phyloP scores from a whole-genome alignment of 441 rosid genomes.

The Erodium texanum region DNA sequence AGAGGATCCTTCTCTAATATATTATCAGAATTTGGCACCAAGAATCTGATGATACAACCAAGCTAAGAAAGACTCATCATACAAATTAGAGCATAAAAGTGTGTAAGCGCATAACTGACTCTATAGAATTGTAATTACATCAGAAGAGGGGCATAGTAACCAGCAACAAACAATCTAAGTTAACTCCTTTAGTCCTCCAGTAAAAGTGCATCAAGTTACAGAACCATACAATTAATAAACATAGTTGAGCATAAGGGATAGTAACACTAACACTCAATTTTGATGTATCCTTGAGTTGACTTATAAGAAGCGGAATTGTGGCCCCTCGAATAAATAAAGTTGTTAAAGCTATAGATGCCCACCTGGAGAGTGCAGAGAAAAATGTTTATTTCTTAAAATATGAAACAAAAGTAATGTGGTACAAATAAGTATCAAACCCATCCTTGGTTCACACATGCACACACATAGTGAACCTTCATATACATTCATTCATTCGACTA shows the following conservation, averaged over 20 bases:
- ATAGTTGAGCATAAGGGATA: neutral
- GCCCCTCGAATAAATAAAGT: slow-evolving; percentile 40
- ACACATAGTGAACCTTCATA: neutral
- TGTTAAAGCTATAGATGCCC: slow-evolving; percentile 43
- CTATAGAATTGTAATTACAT: too few species aligned
- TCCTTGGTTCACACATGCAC: neutral
- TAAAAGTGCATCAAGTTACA: neutral
- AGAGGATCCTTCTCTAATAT: neutral
- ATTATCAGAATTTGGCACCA: neutral
- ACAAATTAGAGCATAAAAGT: neutral
- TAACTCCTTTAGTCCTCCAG: neutral
- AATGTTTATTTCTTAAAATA: neutral
- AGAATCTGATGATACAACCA: neutral
- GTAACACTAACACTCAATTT: slow-evolving; percentile 33
- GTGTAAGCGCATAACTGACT: too few species aligned
- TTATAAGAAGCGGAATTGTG: slow-evolving; percentile 37
- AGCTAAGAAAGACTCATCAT: neutral
- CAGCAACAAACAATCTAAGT: neutral
- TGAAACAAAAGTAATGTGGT: neutral
- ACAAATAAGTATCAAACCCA: neutral
- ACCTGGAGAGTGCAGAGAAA: slow-evolving; percentile 24
- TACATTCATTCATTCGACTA: neutral
- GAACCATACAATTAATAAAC: neutral
- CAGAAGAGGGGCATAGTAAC: neutral
- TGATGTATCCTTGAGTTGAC: slow-evolving; percentile 36